Percentiles rank a stretch among this genome's conserved stretches.
Evolutionary conservation across 768 basidiomycete genomes (phyloP).

Genomic region (Daedaleopsis nitida): DNA sequence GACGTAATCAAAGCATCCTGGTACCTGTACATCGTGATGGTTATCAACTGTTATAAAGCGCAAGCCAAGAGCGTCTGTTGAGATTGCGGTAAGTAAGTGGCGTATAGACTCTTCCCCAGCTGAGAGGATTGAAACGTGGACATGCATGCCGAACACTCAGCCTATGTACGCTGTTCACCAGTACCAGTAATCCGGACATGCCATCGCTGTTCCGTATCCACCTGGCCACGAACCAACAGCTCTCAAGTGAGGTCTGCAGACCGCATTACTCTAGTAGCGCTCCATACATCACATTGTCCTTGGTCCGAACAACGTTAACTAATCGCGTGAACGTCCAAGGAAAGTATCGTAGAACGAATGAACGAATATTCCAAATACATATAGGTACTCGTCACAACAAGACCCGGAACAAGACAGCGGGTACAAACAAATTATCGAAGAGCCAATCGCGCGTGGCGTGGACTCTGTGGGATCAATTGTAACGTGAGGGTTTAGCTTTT

Average conservation of each 20-base stretch:
- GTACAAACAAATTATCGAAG: not conserved
- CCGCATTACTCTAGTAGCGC: conserved; percentile 4
- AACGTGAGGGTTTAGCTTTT: not conserved
- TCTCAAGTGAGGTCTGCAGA: not conserved
- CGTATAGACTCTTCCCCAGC: too few species aligned
- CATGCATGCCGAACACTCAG: too few species aligned
- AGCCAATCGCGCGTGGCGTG: not conserved
- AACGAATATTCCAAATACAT: not conserved
- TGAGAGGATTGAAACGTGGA: too few species aligned
- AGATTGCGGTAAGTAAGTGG: too few species aligned
- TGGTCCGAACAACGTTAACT: not conserved
- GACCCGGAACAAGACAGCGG: not conserved
- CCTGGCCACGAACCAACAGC: too few species aligned
- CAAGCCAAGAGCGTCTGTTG: not conserved
- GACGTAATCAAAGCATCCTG: not conserved
- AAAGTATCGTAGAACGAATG: not conserved
- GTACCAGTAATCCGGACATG: too few species aligned
- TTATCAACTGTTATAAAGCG: not conserved
- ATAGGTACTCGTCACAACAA: not conserved
- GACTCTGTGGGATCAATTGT: not conserved
- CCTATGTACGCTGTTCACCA: too few species aligned
- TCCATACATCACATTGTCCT: not conserved
- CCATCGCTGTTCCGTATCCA: too few species aligned
- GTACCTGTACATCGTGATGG: too few species aligned
- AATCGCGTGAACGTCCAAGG: not conserved